Evolutionary conservation across 192 early-diverging fungal genomes (phyloP).

Genomic region (Dispira simplex): DNA sequence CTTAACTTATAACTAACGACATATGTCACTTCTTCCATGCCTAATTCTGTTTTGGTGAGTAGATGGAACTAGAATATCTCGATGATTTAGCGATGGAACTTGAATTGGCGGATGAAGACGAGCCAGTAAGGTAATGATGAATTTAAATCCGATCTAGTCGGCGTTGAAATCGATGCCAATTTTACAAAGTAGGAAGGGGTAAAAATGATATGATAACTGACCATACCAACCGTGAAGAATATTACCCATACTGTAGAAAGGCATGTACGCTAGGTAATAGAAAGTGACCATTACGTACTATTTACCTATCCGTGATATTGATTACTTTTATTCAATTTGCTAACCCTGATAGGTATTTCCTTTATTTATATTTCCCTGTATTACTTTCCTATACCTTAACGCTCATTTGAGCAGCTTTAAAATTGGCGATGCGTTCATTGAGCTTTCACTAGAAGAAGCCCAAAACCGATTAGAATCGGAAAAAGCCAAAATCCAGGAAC

Average conservation of each 20-base stretch:
- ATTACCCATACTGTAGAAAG: background rate
- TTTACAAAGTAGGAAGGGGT: background rate
- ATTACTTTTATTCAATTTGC: no score
- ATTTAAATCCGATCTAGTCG: no score
- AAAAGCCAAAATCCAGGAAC: conserved; percentile 34
- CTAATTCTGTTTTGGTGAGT: background rate
- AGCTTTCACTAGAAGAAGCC: conserved; percentile 50
- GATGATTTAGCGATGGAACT: conserved; percentile 87
- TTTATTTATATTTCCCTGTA: no score
- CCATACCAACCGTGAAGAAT: background rate
- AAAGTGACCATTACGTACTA: no score
- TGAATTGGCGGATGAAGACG: conserved; percentile 86
- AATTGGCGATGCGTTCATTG: conserved; percentile 82
- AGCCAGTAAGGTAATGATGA: conserved; percentile 57
- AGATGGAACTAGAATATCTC: conserved; percentile 82
- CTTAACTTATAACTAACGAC: no score
- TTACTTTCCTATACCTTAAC: no score
- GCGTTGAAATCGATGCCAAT: background rate
- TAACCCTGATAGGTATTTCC: no score
- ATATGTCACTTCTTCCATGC: no score
- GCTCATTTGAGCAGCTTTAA: conserved; percentile 42
- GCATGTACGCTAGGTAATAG: background rate
- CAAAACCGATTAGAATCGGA: conserved; percentile 55
- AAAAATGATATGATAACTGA: background rate
- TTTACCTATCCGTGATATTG: conserved; percentile 6